These are phyloP conservation scores for Trichoderma aggressivum DNA, from an alignment of 2,329 filamentous ascomycete species.

Conservation along the genomic window DNA sequence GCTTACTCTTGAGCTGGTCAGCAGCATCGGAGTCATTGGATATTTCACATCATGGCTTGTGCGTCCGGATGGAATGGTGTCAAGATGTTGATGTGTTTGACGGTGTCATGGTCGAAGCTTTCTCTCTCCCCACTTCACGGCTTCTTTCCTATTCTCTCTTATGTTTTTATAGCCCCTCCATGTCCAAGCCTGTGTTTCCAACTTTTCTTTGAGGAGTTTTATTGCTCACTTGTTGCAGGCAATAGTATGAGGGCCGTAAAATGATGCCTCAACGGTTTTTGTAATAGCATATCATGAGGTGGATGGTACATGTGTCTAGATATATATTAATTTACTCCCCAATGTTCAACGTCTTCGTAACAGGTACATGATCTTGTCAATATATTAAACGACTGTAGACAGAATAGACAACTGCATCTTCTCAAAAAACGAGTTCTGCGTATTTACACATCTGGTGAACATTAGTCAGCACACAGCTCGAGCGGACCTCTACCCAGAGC, in stretches of 20 bases:
- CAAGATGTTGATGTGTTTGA: neutral
- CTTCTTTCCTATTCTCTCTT: neutral
- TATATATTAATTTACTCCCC: constrained; percentile 7
- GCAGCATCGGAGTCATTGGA: constrained; percentile 70
- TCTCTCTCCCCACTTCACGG: neutral
- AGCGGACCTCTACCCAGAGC: neutral
- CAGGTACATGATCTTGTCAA: too few species aligned
- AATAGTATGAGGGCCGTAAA: neutral
- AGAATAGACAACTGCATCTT: neutral
- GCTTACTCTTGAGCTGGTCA: constrained; percentile 68
- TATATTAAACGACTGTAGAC: neutral
- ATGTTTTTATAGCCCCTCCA: neutral
- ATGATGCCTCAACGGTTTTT: neutral
- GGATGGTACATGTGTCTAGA: neutral
- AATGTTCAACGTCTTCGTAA: neutral
- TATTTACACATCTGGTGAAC: neutral
- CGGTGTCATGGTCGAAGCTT: neutral
- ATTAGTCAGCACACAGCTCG: neutral
- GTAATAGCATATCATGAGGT: neutral
- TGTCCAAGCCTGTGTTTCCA: neutral
- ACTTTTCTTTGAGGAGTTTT: neutral
- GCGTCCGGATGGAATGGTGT: constrained; percentile 24
- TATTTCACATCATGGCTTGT: constrained; percentile 64
- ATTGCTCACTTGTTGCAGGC: neutral
- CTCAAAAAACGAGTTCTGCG: neutral